These are phyloP conservation scores for Suhomyces wounanorum DNA, from an alignment of 1,139 yeast genomes.

Conservation along the genomic window DNA sequence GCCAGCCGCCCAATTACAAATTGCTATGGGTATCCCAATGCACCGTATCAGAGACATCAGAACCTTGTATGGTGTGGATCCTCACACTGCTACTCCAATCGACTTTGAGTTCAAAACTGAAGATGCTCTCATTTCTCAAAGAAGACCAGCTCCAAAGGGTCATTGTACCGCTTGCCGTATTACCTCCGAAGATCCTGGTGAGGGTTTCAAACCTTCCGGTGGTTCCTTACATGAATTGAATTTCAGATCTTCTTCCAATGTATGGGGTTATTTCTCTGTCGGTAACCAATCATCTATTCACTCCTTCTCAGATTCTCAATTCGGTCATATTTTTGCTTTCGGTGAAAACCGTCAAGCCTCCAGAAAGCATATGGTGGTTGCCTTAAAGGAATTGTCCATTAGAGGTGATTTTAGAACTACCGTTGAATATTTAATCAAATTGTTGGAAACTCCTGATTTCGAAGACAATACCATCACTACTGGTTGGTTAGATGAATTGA, in stretches of 20 bases:
- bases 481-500: slow-evolving; percentile 97
- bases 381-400: slow-evolving; percentile 90
- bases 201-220: slow-evolving; percentile 97
- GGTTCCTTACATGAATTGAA: slow-evolving; percentile 95
- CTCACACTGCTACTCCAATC: slow-evolving; percentile 85
- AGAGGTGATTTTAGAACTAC: slow-evolving; percentile 99
- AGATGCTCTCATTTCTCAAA: slow-evolving; percentile 72
- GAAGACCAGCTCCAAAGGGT: slow-evolving; percentile 94
- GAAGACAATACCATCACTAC: slow-evolving; percentile 96
- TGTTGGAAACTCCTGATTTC: slow-evolving; percentile 93
- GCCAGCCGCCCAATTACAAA: slow-evolving; percentile 97
- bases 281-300: slow-evolving; percentile 96
- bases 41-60: slow-evolving; percentile 93
- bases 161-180: slow-evolving; percentile 99
- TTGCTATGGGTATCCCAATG: slow-evolving; percentile 99
- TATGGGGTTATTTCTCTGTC: slow-evolving; percentile 99
- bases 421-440: slow-evolving; percentile 91
- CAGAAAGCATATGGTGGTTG: slow-evolving; percentile 98
- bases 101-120: slow-evolving; percentile 86
- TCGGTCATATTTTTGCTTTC: slow-evolving; percentile 97
- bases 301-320: slow-evolving; percentile 96
- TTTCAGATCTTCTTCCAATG: slow-evolving; percentile 94
- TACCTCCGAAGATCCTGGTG: slow-evolving; percentile 98
- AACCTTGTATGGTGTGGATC: slow-evolving; percentile 91
- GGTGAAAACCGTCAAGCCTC: slow-evolving; percentile 98